phyloP scores from a whole-genome alignment of 2,329 filamentous ascomycete genomes.

The Cladophialophora immunda region DNA sequence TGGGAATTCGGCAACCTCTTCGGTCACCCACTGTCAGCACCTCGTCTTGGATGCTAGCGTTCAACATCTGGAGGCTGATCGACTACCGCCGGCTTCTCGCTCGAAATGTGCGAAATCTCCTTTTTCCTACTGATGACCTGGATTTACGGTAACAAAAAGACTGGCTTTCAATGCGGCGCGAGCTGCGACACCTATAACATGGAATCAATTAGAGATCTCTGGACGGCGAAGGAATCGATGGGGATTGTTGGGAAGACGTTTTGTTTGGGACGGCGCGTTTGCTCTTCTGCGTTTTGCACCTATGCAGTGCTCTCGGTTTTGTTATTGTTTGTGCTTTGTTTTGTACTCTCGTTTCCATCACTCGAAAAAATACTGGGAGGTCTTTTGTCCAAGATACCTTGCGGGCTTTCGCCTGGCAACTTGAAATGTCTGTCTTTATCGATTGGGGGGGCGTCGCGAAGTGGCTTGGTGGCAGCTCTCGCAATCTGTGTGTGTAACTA shows the following conservation, averaged over 20 bases:
- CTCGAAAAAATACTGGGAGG: constrained; percentile 27
- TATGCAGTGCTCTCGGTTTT: constrained; percentile 5
- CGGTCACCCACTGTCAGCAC: neutral
- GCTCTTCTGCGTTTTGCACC: constrained; percentile 2
- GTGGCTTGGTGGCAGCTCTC: constrained; percentile 8
- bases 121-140: constrained; percentile 3
- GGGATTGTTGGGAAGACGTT: constrained; percentile 12
- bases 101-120: neutral
- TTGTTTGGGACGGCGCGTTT: constrained; percentile 19
- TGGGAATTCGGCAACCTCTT: neutral
- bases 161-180: constrained; percentile 24
- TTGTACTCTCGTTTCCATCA: constrained; percentile 6
- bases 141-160: constrained; percentile 15
- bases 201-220: constrained; percentile 15
- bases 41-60: neutral
- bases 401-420: constrained; percentile 40
- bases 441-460: constrained; percentile 2
- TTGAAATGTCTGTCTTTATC: constrained; percentile 29
- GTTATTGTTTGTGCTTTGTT: neutral
- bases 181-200: constrained; percentile 25
- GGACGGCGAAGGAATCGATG: constrained; percentile 16
- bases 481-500: constrained; percentile 10
- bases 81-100: neutral
- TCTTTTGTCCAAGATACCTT: constrained; percentile 40
- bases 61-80: neutral